Conservation (phyloP, 2,329 filamentous ascomycete genomes). For the Monosporascus sp. region DNA sequence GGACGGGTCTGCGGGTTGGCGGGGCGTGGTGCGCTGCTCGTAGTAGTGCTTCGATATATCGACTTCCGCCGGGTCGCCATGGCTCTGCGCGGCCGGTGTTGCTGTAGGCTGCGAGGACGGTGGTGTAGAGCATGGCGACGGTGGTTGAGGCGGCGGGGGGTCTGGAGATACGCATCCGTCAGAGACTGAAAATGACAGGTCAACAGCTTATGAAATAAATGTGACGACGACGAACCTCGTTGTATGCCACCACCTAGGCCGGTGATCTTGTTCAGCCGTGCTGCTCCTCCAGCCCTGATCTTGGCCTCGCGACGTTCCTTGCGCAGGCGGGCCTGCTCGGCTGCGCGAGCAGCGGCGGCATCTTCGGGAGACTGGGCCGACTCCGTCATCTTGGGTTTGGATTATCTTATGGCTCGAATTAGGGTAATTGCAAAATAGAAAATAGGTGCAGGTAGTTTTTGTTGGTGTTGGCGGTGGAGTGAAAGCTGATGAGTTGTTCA, state of each 20-base stretch:
- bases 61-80: slow-evolving; percentile 68
- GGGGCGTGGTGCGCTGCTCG: slow-evolving; percentile 43
- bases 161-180: background rate
- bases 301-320: slow-evolving; percentile 78
- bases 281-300: slow-evolving; percentile 65
- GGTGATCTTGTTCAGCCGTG: slow-evolving; percentile 70
- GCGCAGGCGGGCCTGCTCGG: slow-evolving; percentile 66
- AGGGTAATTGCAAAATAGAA: background rate
- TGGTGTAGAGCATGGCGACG: slow-evolving; percentile 25
- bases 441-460: background rate
- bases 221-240: slow-evolving; percentile 32
- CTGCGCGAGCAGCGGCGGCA: slow-evolving; percentile 46
- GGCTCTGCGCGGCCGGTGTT: slow-evolving; percentile 25
- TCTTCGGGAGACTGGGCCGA: slow-evolving; percentile 32
- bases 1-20: slow-evolving; percentile 30
- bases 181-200: background rate
- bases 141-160: slow-evolving; percentile 25
- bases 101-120: slow-evolving; percentile 25
- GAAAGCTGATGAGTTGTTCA: background rate
- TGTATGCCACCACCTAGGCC: slow-evolving; percentile 58
- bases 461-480: background rate
- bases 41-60: slow-evolving; percentile 76
- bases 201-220: slow-evolving; percentile 4
- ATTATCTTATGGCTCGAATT: background rate
- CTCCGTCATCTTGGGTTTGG: slow-evolving; percentile 20